Percentiles rank a stretch among this genome's conserved stretches.
Evolutionary conservation across 2,329 filamentous ascomycete genomes (phyloP).

Genomic region (Domatiomyces catenatus): DNA sequence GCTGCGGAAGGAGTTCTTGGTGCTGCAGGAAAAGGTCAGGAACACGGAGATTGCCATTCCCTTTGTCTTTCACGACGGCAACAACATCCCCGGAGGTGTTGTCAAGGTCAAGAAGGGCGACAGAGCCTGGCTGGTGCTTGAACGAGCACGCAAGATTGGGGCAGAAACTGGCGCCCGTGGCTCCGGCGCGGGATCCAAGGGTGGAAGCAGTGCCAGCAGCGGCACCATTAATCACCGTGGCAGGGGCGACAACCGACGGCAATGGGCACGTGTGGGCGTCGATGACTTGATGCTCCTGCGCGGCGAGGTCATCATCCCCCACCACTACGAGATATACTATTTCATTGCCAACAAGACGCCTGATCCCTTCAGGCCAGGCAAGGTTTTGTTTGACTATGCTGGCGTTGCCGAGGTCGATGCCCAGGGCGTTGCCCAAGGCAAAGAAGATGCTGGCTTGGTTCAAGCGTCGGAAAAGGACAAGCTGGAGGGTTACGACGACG

Average conservation of each 20-base stretch:
- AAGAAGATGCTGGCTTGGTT: slow-evolving; percentile 27
- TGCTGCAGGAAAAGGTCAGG: slow-evolving; percentile 73
- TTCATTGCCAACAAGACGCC: slow-evolving; percentile 64
- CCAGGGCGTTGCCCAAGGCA: slow-evolving; percentile 2
- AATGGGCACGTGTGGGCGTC: slow-evolving; percentile 87
- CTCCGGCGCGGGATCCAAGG: slow-evolving; percentile 29
- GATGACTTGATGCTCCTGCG: slow-evolving; percentile 90
- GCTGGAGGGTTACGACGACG: slow-evolving; percentile 62
- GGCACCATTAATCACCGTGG: slow-evolving; percentile 24
- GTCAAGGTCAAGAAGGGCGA: slow-evolving; percentile 89
- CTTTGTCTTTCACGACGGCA: slow-evolving; percentile 94
- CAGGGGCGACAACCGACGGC: slow-evolving; percentile 43
- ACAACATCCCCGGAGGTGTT: slow-evolving; percentile 68
- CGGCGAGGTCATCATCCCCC: slow-evolving; percentile 81
- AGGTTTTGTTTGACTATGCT: slow-evolving; percentile 65
- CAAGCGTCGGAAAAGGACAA: slow-evolving; percentile 35
- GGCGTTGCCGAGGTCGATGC: slow-evolving; percentile 24
- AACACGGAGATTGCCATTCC: slow-evolving; percentile 78
- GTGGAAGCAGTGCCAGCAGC: too few relatives aligned
- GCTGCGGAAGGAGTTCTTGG: slow-evolving; percentile 64
- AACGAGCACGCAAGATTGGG: slow-evolving; percentile 78
- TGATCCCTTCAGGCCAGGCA: slow-evolving; percentile 58
- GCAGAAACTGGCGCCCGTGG: slow-evolving; percentile 63
- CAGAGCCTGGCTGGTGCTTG: slow-evolving; percentile 80
- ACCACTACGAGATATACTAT: slow-evolving; percentile 95